Base-by-base conservation (phyloP, 495 filamentous ascomycete genomes). In the Acidiella bohemica region DNA sequence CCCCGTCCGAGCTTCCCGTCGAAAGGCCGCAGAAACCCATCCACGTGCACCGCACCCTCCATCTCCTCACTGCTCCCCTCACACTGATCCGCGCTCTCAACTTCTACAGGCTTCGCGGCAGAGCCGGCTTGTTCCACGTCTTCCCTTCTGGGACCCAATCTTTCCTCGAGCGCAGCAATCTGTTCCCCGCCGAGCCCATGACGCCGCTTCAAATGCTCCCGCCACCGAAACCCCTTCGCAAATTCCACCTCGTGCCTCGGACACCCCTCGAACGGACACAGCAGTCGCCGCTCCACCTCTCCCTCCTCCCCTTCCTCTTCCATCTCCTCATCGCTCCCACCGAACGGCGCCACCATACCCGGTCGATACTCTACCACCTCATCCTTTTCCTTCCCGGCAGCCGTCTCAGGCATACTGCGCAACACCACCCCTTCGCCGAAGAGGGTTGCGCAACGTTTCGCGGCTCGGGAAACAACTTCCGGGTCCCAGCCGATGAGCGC, bases 371-470 rank as follows among this genome's bases (percentile, higher is more conserved):
- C 26, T n/a, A 39, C 28, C 2, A 39, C 20, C 1, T 21, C 8
- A 32, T 38, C 39, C 2, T 38, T 4, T 19, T 18, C 2, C 2
- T 7, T 10, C 27, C 18, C 22, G 7, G 16, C 38, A 21, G 32
- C 27, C 10, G 36, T 46, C 25, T 41, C 37, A 29, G 22, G 29
- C 44, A 42, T 42, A 9, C 11, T 30, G 21, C 44, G 37, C 33
- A 51, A 46, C 6, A 17, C 21, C 24, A 42, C 39, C 4, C 22
- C 21, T 24, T 51, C 43, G 1, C 42, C 47, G 21, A 51, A 46
- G 1, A 93, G 61, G 22, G 67, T 65, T 1, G 74, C 67, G 52
- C 85, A 93, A 25, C 85, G 66, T 50, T 74, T 62, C 2, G 76
- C 70, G 0, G 83, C 67, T 33, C 80, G 68, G 29, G 70, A 66